phyloP scores from a whole-genome alignment of 768 basidiomycete species.

The Tulasnella sp. region DNA sequence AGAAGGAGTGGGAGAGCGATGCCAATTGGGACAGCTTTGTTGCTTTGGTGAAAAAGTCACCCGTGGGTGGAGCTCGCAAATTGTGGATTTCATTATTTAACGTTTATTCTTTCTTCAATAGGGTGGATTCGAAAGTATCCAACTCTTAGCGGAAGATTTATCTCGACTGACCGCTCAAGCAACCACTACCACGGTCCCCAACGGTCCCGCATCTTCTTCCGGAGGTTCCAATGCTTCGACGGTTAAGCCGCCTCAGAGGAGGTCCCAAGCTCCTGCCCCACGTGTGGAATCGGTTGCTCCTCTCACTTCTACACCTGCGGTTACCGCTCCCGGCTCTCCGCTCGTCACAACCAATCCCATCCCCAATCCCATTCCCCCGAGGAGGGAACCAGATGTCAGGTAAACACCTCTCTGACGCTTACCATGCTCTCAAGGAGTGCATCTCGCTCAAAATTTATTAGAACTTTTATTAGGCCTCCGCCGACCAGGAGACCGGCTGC shows the following conservation, averaged over 20 bases:
- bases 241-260: not conserved
- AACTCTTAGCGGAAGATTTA: not conserved
- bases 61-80: not conserved
- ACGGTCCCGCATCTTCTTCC: not conserved
- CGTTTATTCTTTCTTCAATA: not conserved
- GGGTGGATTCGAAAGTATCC: not conserved
- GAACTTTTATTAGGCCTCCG: not conserved
- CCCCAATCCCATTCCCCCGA: too few relatives aligned
- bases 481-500: not conserved
- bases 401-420: not conserved
- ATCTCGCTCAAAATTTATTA: not conserved
- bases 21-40: not conserved
- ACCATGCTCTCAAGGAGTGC: not conserved
- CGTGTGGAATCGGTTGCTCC: too few relatives aligned
- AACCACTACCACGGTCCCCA: not conserved
- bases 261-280: not conserved
- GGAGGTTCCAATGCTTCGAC: too few relatives aligned
- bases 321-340: not conserved
- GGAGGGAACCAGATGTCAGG: not conserved
- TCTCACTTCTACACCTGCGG: not conserved
- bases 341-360: not conserved
- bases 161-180: not conserved
- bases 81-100: not conserved
- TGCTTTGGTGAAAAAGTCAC: not conserved
- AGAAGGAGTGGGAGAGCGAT: not conserved